Base-by-base conservation (phyloP, 1,139 yeast genomes). In the Blastobotrys petasosporus region DNA sequence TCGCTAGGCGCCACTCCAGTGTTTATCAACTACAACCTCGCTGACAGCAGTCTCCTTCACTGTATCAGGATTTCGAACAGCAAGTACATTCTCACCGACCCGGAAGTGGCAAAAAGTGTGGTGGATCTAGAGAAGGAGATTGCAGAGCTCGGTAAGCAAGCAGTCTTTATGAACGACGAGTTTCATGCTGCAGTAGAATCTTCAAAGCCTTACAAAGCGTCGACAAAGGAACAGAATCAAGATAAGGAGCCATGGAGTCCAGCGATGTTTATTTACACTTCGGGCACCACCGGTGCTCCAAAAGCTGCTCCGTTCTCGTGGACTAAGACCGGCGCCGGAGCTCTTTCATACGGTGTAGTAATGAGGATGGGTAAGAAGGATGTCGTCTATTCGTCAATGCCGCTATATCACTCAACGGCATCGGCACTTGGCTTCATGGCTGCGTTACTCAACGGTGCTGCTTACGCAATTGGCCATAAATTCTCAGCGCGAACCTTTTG, bases 261-360 rank as follows among this genome's bases (percentile, higher is more conserved):
- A 9, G 81, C 86, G 32, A 75, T 82, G 51, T 73, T 86, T 57
- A 85, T 92, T 48, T 90, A 83, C 63, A 92, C 98, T 1, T 85
- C 95, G 0, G 98, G 98, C 39, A 90, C 97, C 8, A 87, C 97
- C 0, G 97, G 97, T 0, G 68, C 88, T 53, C 97, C 98, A 11
- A 92, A 92, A 65, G 86, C 97, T 3, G 97, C 95, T 3, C 82
- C 86, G 51, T 83, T 90, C 80, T 82, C 94, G 3, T 88, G 97
- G 96, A 74, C 87, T 57, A 90, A 88, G 65, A 59, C 63, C 2
- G 73, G 72, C 52, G 71, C 84, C 70, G 95, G 95, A 0, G 71
- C 87, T 1, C 67, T 75, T 7, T 62, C 85, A 36, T 87, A 86
- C 63, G 87, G 88, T 1, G 74, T 75, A 53, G 82, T 85, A 45